Base-by-base conservation (phyloP, 345 rosid genomes). In the Ceriops tagal region DNA sequence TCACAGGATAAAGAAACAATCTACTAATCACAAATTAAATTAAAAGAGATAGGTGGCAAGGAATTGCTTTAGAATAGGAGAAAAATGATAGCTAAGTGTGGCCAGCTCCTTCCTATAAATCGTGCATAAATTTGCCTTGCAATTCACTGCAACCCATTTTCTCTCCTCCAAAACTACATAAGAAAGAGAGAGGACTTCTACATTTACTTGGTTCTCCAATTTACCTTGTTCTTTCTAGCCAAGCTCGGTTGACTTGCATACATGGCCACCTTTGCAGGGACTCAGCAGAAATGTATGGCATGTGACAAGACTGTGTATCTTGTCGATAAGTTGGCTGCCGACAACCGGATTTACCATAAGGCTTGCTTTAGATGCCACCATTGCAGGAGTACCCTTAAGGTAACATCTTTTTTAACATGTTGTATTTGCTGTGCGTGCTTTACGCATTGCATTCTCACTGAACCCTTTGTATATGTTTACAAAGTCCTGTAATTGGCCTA, bases 361-460 rank as follows among this genome's bases (percentile, higher is more conserved):
- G 75, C 87, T 58, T 88, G 92, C 77, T 88, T 88, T 73, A 72
- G 87, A 30, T 88, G 90, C 83, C 83, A 84, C 82, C 88, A 88
- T 66, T 88, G 92, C 81, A 79, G 58, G 18, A 77, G 84, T 28
- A 85, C 89, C 39, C 90, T 88, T 58, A 84, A 84, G 88, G 89
- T 84, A 77, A 18, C 7, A 3, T 22, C 22, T 30, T 56, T 52
- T 3, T 59, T 35, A 2, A 15, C 47, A 7, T 24, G 20, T 22
- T 3, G 10, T 5, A 2, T 31, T 16, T 4, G 26, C 1, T 22
- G 53, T 27, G 26, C n/a, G 18, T 28, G 32, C 16, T 10, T 22
- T 55, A 3, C 46, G 0, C 7, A 8, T 55, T 53, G 58, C 28
- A n/a, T 1, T 39, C 46, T 39, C 46, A 10, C 10, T 10, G 15